Base-by-base conservation (phyloP, 169 alveolate species). In the Condylostoma magnum region DNA sequence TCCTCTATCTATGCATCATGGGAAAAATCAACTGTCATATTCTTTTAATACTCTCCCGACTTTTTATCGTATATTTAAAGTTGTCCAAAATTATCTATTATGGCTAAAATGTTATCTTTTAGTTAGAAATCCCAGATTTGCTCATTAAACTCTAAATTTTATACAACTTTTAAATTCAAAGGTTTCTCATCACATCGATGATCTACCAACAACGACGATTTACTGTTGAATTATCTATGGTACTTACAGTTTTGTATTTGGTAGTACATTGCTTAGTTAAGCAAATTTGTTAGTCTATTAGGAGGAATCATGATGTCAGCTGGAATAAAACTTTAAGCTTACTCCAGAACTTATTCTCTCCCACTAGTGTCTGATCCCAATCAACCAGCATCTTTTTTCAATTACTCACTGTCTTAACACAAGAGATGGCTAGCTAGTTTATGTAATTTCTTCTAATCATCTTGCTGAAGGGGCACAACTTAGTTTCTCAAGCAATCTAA, bases 261-360 rank as follows among this genome's bases (percentile, higher is more conserved):
- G 22, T 66, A 38, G 0, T 50, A 34, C 10, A 80, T 25, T 1
- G 82, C 79, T 38, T 80, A 69, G 31, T 51, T 44, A n/a, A 66
- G 22, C 25, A 80, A 33, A 8, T 15, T 30, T 28, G 65, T 63
- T 8, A 80, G 57, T 48, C 83, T 51, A 25, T 56, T 33, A 12
- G 69, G 71, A n/a, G 60, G 48, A 20, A 80, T 41, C 84, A 80
- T 80, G 22, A 53, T 43, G 18, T 37, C 43, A 1, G 86, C 63
- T 4, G 87, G 82, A 36, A 80, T 60, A 20, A 44, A 54, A 18
- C 22, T 55, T 43, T 80, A 66, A 0, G 76, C 47, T 30, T 67
- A 41, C 2, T 67, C 69, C 3, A 80, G 65, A 2, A 80, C 28
- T 2, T 8, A 41, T 30, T 76, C 8, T 28, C 88, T 44, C 3